Conservation (phyloP, 306 rosid species). For the Malus domestica region ASM211411v1 NC_041799.1:38488001-38488500, state of each 20-base stretch:
- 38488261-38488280: not conserved
- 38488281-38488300: conserved; percentile 16
- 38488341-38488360: conserved; percentile 13
- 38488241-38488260: conserved; percentile 31
- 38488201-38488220: conserved; percentile 89
- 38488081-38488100: conserved; percentile 50
- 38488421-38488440: not conserved
- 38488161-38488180: conserved; percentile 81
- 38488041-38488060: conserved; percentile 74
- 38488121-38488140: conserved; percentile 53
- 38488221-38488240: conserved; percentile 85
- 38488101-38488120: conserved; percentile 62
- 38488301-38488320: conserved; percentile 60
- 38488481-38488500: not conserved
- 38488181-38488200: conserved; percentile 88
- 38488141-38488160: conserved; percentile 51
- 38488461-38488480: not conserved
- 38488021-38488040: conserved; percentile 91
- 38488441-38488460: not conserved
- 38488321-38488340: conserved; percentile 20
- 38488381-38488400: not conserved
- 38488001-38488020: conserved; percentile 94
- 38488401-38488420: not conserved
- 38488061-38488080: conserved; percentile 77
- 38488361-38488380: not conserved